These are phyloP conservation scores for Termitomyces sp. DNA, from an alignment of 768 basidiomycete species.

Conservation along the genomic window DNA sequence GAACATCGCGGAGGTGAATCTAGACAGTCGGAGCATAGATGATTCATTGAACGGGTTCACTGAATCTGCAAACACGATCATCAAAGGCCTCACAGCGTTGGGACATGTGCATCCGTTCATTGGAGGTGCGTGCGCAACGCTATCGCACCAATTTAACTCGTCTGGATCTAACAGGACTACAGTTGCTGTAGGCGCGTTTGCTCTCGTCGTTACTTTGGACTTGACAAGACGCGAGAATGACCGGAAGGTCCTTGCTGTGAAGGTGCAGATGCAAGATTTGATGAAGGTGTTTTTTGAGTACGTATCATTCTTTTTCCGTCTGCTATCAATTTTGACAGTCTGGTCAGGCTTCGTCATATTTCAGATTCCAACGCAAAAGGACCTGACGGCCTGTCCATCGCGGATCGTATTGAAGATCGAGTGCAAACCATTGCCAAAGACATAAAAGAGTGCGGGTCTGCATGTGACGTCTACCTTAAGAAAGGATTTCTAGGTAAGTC, in stretches of 20 bases:
- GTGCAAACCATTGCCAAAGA: slow-evolving; percentile 28
- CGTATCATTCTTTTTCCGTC: slow-evolving; percentile 8
- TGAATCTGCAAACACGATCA: slow-evolving; percentile 23
- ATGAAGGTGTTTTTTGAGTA: slow-evolving; percentile 41
- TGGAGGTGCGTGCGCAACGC: slow-evolving; percentile 20
- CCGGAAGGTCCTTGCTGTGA: slow-evolving; percentile 38
- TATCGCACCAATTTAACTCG: neutral
- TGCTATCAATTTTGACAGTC: neutral
- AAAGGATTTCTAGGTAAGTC: slow-evolving; percentile 32
- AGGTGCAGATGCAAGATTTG: slow-evolving; percentile 45
- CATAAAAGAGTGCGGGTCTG: slow-evolving; percentile 36
- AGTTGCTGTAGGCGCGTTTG: slow-evolving; percentile 47
- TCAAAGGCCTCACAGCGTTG: slow-evolving; percentile 27
- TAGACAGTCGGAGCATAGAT: slow-evolving; percentile 19
- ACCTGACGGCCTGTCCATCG: slow-evolving; percentile 25
- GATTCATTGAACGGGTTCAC: slow-evolving; percentile 22
- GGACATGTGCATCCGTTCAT: slow-evolving; percentile 32
- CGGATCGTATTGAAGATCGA: slow-evolving; percentile 23
- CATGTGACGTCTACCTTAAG: slow-evolving; percentile 40
- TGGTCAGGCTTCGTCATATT: slow-evolving; percentile 23
- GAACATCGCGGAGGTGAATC: slow-evolving; percentile 10
- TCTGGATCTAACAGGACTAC: neutral
- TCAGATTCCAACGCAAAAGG: slow-evolving; percentile 18
- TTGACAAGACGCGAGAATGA: slow-evolving; percentile 45
- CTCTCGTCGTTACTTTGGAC: slow-evolving; percentile 41